Conservation (phyloP, 768 basidiomycete genomes). For the Leucosporidium scottii region DNA sequence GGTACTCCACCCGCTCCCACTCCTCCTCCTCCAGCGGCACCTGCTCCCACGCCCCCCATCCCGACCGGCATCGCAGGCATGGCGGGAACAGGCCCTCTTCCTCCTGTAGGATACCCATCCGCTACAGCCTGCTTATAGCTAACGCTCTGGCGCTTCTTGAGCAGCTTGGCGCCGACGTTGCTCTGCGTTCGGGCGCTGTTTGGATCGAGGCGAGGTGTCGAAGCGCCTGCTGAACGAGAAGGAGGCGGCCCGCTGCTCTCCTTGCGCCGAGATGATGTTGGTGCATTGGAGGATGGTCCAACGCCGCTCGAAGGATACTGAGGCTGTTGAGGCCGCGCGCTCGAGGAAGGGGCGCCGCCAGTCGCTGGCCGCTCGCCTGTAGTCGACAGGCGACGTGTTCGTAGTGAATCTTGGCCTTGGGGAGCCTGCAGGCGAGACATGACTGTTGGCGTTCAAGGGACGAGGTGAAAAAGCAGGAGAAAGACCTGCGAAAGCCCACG, state of each 20-base stretch:
- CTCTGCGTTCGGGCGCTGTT: conserved; percentile 13
- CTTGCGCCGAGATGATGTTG: not conserved
- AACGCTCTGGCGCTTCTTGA: conserved; percentile 35
- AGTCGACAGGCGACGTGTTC: too few relatives aligned
- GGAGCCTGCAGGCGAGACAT: too few relatives aligned
- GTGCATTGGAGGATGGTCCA: not conserved
- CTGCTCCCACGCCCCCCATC: not conserved
- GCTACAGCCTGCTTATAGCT: conserved; percentile 14
- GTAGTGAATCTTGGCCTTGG: too few relatives aligned
- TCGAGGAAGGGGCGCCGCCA: too few relatives aligned
- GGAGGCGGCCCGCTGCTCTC: not conserved
- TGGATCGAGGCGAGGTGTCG: not conserved
- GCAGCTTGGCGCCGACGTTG: conserved; percentile 31
- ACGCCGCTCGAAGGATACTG: too few relatives aligned
- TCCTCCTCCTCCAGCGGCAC: not conserved
- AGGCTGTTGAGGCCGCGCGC: too few relatives aligned
- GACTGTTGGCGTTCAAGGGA: too few relatives aligned
- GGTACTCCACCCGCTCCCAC: not conserved
- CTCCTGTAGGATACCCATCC: not conserved
- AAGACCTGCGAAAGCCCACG: too few relatives aligned
- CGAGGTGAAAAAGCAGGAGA: too few relatives aligned
- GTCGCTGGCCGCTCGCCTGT: too few relatives aligned
- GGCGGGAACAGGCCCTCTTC: not conserved
- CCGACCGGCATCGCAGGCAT: conserved; percentile 10
- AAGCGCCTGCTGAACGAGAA: not conserved